Conservation (phyloP, 768 basidiomycete genomes). For the Infundibulicybe gibba region DNA sequence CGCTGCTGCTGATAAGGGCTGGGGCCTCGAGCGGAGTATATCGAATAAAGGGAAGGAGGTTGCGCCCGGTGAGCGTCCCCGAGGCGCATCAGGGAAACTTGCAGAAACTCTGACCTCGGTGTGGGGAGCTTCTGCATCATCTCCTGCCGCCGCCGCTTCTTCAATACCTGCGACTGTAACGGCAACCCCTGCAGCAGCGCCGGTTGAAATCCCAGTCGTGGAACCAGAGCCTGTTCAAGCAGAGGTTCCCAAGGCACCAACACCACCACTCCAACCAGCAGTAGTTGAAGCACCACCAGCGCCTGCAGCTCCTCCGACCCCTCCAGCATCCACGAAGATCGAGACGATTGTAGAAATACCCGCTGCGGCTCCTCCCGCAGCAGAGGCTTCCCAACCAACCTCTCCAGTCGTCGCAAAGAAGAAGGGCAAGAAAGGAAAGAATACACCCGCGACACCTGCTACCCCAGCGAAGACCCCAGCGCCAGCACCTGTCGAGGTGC, state of each 20-base stretch:
- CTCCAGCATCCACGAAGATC: neutral
- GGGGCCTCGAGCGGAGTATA: constrained; percentile 16
- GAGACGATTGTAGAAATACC: neutral
- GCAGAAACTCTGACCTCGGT: constrained; percentile 41
- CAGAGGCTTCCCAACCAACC: neutral
- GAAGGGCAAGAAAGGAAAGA: neutral
- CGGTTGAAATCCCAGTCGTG: neutral
- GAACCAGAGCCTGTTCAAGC: constrained; percentile 2
- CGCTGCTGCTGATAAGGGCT: neutral
- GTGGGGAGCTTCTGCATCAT: constrained; percentile 34
- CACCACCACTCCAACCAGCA: neutral
- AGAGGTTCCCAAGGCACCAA: neutral
- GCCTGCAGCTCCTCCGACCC: neutral
- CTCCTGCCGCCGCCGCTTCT: constrained; percentile 10
- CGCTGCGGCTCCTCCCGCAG: neutral
- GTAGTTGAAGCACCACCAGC: neutral
- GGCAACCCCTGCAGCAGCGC: neutral
- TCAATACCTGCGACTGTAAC: constrained; percentile 15
- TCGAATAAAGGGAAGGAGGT: constrained; percentile 12
- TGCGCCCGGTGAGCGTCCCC: constrained; percentile 6
- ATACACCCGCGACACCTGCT: neutral
- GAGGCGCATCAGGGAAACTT: constrained; percentile 28
- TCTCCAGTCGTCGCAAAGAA: too few species aligned
- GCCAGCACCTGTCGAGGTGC: too few species aligned
- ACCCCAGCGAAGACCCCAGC: too few species aligned